phyloP scores from a whole-genome alignment of 306 rosid species.

The Vigna angularis region DNA sequence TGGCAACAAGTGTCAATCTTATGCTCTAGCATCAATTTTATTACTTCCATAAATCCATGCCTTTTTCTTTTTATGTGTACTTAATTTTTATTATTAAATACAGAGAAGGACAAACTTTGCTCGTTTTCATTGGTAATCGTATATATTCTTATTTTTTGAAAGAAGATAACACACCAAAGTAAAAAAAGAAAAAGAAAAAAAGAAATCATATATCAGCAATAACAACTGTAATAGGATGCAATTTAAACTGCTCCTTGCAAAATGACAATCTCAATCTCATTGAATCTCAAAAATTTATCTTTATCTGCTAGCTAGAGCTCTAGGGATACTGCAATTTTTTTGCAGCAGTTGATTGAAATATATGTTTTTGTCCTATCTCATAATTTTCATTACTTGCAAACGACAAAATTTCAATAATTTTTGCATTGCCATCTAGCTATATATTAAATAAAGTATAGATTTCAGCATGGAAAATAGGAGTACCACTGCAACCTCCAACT shows the following conservation, averaged over 20 bases:
- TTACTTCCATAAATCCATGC: constrained; percentile 26
- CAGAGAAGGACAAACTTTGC: constrained; percentile 46
- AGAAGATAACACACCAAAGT: constrained; percentile 4
- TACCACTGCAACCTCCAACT: constrained; percentile 18
- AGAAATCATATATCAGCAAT: constrained; percentile 7
- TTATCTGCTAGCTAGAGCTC: constrained; percentile 39
- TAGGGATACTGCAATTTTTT: constrained; percentile 47
- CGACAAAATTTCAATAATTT: constrained; percentile 50
- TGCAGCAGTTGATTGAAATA: constrained; percentile 39
- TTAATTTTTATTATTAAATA: background rate
- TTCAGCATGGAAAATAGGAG: constrained; percentile 27
- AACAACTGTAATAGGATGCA: constrained; percentile 38
- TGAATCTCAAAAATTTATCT: constrained; percentile 52
- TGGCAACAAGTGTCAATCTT: constrained; percentile 8
- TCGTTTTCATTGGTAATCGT: constrained; percentile 51
- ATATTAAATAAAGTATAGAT: background rate
- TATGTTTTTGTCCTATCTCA: constrained; percentile 44
- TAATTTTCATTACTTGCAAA: constrained; percentile 42
- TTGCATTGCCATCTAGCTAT: background rate
- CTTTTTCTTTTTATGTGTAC: background rate
- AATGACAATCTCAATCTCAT: constrained; percentile 46
- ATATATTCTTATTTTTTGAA: constrained; percentile 32
- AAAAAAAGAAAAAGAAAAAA: background rate
- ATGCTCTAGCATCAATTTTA: background rate
- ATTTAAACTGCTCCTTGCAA: constrained; percentile 30